These are phyloP conservation scores for Pythium oligandrum DNA, from an alignment of 352 stramenopile genomes.

Conservation along the genomic window DNA sequence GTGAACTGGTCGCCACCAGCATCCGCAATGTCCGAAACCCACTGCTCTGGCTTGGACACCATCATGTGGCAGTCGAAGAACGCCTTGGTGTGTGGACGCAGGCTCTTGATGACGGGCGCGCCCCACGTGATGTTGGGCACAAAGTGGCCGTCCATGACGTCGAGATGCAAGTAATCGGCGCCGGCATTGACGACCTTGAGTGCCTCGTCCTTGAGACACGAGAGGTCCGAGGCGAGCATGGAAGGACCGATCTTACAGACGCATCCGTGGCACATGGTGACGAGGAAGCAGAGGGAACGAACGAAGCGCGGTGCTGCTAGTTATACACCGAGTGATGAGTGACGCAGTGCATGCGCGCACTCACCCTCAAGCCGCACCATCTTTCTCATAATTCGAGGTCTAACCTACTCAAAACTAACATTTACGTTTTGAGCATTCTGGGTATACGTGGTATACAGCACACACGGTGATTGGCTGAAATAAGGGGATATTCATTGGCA, in stretches of 20 bases:
- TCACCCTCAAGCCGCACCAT: conserved; percentile 4
- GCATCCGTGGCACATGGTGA: conserved; percentile 76
- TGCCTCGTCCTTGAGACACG: conserved; percentile 89
- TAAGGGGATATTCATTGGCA: conserved; percentile 3
- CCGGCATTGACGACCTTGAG: conserved; percentile 86
- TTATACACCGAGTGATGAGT: no score
- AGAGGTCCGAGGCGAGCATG: conserved; percentile 93
- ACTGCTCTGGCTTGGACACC: conserved; percentile 94
- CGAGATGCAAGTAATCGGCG: conserved; percentile 96
- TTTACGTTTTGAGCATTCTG: conserved; percentile 8
- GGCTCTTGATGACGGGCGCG: conserved; percentile 93
- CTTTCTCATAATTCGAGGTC: conserved; percentile 10
- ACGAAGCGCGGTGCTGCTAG: not conserved
- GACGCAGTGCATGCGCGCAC: not conserved
- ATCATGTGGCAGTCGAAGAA: conserved; percentile 99
- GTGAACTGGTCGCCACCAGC: conserved; percentile 94
- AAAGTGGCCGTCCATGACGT: conserved; percentile 99
- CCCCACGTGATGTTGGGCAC: conserved; percentile 97
- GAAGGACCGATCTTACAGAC: conserved; percentile 90
- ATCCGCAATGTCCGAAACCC: conserved; percentile 93
- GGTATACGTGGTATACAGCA: not conserved
- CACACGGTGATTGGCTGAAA: conserved; percentile 8
- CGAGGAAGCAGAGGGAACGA: conserved; percentile 5
- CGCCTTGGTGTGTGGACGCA: conserved; percentile 80
- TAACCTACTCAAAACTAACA: not conserved